Evolutionary conservation across 495 filamentous ascomycete genomes (phyloP).

Genomic region (Jackrogersella multiformis): DNA sequence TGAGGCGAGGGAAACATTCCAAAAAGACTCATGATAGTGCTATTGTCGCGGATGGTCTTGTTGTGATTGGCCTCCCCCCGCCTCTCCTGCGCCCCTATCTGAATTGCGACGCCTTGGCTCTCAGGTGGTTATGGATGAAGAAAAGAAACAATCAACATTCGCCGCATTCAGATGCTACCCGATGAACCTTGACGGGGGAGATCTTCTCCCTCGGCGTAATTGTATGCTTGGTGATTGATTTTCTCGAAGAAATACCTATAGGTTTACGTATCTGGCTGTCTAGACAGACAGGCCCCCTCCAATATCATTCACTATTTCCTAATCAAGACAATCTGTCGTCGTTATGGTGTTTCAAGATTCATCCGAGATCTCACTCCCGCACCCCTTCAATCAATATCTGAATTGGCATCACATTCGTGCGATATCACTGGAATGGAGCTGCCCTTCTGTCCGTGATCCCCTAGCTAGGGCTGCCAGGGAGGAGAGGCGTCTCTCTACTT

Average conservation of each 20-base stretch:
- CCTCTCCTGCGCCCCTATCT: conserved; percentile 19
- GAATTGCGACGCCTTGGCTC: background rate
- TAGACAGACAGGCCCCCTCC: conserved; percentile 14
- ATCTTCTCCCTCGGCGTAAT: conserved; percentile 3
- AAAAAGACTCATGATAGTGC: conserved; percentile 9
- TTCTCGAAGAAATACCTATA: conserved; percentile 7
- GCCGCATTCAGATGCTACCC: background rate
- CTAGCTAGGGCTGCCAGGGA: conserved; percentile 14
- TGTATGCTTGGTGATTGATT: conserved; percentile 13
- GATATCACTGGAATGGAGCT: conserved; percentile 32
- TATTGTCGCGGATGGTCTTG: conserved; percentile 26
- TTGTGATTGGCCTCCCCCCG: conserved; percentile 22
- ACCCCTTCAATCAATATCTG: conserved; percentile 28
- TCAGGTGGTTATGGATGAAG: background rate
- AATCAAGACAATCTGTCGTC: conserved; percentile 22
- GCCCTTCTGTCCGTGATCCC: conserved; percentile 9
- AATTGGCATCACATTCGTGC: conserved; percentile 25
- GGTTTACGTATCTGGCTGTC: conserved; percentile 19
- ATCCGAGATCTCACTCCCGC: conserved; percentile 32
- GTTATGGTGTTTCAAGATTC: conserved; percentile 40
- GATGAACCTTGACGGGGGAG: background rate
- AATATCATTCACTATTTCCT: conserved; percentile 28
- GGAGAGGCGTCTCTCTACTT: background rate
- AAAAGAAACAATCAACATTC: background rate
- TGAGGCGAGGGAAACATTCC: conserved; percentile 26